phyloP scores from a whole-genome alignment of 148 eudicot genomes.

The Selenicereus undatus region DNA sequence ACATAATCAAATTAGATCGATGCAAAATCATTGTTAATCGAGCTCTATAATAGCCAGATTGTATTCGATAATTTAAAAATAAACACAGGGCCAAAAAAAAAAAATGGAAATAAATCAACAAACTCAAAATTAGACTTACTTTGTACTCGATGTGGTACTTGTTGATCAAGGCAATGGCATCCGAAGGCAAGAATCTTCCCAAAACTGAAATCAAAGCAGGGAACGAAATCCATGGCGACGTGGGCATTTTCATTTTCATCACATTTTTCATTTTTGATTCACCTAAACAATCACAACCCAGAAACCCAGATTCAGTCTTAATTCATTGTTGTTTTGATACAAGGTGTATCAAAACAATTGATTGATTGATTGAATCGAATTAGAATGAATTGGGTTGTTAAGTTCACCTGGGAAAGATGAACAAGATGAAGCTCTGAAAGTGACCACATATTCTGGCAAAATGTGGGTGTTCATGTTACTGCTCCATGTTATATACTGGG shows the following conservation, averaged over 20 bases:
- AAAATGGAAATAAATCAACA: not conserved
- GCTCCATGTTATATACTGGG: constrained; percentile 42
- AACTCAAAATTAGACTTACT: constrained; percentile 24
- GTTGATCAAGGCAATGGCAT: constrained; percentile 29
- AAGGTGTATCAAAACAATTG: no score
- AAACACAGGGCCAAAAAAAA: not conserved
- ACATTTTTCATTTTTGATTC: not conserved
- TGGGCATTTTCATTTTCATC: constrained; percentile 28
- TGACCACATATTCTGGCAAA: constrained; percentile 41
- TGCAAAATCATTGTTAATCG: not conserved
- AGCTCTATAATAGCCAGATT: no score
- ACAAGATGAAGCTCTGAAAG: constrained; percentile 23
- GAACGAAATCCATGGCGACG: constrained; percentile 45
- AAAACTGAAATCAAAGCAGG: constrained; percentile 31
- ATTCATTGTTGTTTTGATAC: not conserved
- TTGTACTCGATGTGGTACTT: constrained; percentile 38
- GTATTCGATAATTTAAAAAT: no score
- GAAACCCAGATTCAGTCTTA: not conserved
- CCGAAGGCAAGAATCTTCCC: constrained; percentile 22
- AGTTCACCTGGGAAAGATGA: constrained; percentile 10
- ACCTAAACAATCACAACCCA: not conserved
- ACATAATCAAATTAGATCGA: not conserved
- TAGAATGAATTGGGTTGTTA: not conserved
- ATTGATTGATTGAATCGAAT: not conserved
- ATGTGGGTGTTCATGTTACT: constrained; percentile 50